Evolutionary conservation across 805 yeast genomes (phyloP).

Genomic region (Ogataea philodendri): DNA sequence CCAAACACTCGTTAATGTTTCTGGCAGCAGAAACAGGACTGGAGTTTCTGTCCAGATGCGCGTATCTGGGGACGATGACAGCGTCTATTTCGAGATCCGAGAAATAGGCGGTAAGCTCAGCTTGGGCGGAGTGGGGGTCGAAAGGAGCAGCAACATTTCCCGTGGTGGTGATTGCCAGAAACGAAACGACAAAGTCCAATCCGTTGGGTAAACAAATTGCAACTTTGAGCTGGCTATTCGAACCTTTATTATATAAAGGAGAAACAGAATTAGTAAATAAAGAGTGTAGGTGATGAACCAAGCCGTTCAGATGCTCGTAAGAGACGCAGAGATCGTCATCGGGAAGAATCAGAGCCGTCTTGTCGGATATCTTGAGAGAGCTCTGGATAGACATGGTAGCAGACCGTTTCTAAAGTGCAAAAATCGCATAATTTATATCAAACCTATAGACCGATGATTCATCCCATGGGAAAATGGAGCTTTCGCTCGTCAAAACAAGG

Average conservation of each 20-base stretch:
- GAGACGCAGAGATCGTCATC: conserved; percentile 42
- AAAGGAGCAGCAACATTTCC: conserved; percentile 66
- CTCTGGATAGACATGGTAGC: conserved; percentile 16
- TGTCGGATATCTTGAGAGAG: conserved; percentile 31
- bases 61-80: conserved; percentile 56
- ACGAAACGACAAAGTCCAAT: conserved; percentile 55
- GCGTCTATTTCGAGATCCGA: conserved; percentile 58
- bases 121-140: conserved; percentile 58
- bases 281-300: conserved; percentile 49
- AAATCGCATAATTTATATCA: not conserved
- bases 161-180: conserved; percentile 55
- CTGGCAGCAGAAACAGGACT: conserved; percentile 29
- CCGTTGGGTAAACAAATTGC: conserved; percentile 63
- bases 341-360: conserved; percentile 47
- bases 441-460: too few species aligned
- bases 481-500: not conserved
- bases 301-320: conserved; percentile 43
- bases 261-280: conserved; percentile 41
- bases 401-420: conserved; percentile 1
- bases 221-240: conserved; percentile 42
- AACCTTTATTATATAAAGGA: conserved; percentile 37
- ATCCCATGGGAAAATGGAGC: conserved; percentile 5
- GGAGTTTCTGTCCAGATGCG: conserved; percentile 32
- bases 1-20: conserved; percentile 48
- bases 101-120: conserved; percentile 64